Evolutionary conservation across 768 basidiomycete species (phyloP).

Genomic region (Boletus reticulatus): DNA sequence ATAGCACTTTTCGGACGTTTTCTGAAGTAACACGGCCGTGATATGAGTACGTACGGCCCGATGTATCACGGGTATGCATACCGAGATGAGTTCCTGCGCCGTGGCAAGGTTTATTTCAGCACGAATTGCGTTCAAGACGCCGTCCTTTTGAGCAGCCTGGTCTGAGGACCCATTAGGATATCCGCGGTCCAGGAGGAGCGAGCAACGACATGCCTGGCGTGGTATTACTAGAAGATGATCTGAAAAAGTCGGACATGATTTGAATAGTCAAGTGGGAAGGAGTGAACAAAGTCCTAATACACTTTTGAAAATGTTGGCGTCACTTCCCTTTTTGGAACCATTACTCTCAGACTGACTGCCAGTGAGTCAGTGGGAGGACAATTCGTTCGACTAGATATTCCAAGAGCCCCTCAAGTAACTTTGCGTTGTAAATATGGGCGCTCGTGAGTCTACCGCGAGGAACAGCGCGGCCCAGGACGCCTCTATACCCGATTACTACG

Average conservation of each 20-base stretch:
- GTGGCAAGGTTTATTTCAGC: conserved; percentile 71
- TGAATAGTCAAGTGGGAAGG: not conserved
- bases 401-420: not conserved
- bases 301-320: not conserved
- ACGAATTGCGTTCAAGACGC: conserved; percentile 60
- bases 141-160: conserved; percentile 38
- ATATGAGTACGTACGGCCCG: not conserved
- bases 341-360: no score
- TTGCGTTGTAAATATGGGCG: conserved; percentile 51
- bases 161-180: conserved; percentile 21
- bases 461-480: conserved; percentile 24
- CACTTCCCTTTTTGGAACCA: conserved; percentile 13
- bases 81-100: conserved; percentile 81
- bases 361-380: no score
- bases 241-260: conserved; percentile 56
- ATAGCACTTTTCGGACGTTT: conserved; percentile 78
- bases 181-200: not conserved
- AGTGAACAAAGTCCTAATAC: not conserved
- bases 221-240: conserved; percentile 29
- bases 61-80: conserved; percentile 25
- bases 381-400: not conserved
- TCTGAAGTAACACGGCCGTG: conserved; percentile 40
- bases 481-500: conserved; percentile 68
- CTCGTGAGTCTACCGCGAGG: conserved; percentile 57
- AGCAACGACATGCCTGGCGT: conserved; percentile 23